Base-by-base conservation (phyloP, 345 rosid species). In the Turritis glabra region DNA sequence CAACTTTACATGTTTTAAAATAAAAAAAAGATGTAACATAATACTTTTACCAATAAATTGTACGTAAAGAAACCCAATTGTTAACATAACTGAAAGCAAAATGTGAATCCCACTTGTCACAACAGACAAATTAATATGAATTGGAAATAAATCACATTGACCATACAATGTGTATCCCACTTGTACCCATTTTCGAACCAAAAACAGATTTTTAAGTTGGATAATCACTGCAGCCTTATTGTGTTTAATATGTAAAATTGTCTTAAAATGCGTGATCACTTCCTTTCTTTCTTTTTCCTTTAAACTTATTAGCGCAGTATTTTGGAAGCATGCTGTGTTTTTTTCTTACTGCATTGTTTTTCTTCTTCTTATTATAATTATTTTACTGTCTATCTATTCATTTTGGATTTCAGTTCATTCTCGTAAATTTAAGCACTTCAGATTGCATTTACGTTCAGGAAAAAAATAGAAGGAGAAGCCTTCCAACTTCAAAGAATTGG, bases 71-170 rank as follows among this genome's bases (percentile, higher is more conserved):
- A 55, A 23, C 38, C 72, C 66, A 56, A 56, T 46, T 75, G 74
- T 59, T 58, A 67, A 58, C 1, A 27, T 4, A 64, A 41, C 62
- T 68, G 74, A 67, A 50, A 60, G 69, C 73, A 67, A 54, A 64
- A 47, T 64, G 56, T 73, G 65, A 38, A 40, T 60, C 64, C 74
- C 69, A 76, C 79, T 76, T 76, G 69, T 75, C 79, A 75, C 48
- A 60, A 76, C 33, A 68, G 69, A 68, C 74, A 61, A 61, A 76
- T 23, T 61, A 58, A 26, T 29, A 64, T 46, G 19, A 25, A 26
- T 18, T 37, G n/a, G 5, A 52, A 58, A 26, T 51, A 26, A 48
- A 29, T 38, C 43, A 46, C 61, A 40, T 75, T 60, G 64, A 52
- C 69, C 64, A 76, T 26, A 52, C 74, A 27, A 60, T 68, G 71